Evolutionary conservation across 139 green algal genomes (phyloP).

Genomic region (Tetraselmis striata): DNA sequence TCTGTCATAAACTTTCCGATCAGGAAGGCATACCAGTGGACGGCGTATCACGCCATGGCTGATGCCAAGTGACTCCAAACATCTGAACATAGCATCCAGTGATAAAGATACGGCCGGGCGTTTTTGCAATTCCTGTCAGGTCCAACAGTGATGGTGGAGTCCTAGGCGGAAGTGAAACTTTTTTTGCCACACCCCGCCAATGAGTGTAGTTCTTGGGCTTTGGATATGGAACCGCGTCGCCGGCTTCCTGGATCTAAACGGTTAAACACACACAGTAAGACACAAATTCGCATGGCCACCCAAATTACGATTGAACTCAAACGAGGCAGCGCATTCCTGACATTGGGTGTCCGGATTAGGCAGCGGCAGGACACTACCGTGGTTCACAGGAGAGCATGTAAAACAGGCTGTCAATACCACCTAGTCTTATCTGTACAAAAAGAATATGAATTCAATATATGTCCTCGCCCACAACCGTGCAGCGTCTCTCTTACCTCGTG

Average conservation of each 20-base stretch:
- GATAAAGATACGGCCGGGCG: not conserved
- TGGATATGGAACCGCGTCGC: not conserved
- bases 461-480: too few relatives aligned
- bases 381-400: too few relatives aligned
- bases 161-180: not conserved
- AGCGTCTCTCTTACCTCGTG: not conserved
- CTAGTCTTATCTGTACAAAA: too few relatives aligned
- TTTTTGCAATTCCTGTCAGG: not conserved
- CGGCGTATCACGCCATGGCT: not conserved
- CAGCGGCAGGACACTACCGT: too few relatives aligned
- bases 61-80: not conserved
- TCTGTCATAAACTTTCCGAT: too few relatives aligned
- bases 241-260: not conserved
- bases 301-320: too few relatives aligned
- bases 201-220: not conserved
- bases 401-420: too few relatives aligned
- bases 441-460: too few relatives aligned
- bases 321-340: too few relatives aligned
- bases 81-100: not conserved
- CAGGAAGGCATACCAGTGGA: not conserved
- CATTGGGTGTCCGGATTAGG: too few relatives aligned
- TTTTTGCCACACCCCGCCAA: not conserved
- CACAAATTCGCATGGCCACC: not conserved
- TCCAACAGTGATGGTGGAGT: not conserved
- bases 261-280: not conserved